Percentiles rank a stretch among this genome's conserved stretches.
Conservation (phyloP, 176 grass and related monocot genomes). For the Olyra latifolia region DNA sequence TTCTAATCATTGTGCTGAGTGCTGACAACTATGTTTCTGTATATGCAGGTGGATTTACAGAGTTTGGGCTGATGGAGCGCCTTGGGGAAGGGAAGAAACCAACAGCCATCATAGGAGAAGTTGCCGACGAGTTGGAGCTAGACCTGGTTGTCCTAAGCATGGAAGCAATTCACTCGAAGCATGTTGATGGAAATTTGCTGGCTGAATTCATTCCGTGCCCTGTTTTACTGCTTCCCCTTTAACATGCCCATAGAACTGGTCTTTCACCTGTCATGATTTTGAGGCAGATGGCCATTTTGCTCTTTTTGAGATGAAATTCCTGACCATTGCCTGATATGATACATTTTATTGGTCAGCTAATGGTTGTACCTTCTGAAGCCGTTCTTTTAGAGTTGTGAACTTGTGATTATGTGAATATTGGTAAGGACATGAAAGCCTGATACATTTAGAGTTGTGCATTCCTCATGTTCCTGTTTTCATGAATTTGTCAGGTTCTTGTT, state of each 20-base stretch:
- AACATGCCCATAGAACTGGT: background rate
- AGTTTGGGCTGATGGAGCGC: constrained; percentile 96
- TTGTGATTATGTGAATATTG: constrained; percentile 36
- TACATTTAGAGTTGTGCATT: background rate
- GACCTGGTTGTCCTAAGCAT: constrained; percentile 97
- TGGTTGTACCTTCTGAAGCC: background rate
- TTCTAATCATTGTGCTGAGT: background rate
- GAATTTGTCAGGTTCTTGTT: background rate
- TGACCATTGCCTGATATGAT: background rate
- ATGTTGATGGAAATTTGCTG: constrained; percentile 88
- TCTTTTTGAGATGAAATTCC: constrained; percentile 14
- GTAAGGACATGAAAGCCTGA: background rate
- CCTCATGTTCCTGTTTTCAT: background rate
- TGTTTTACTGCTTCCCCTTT: constrained; percentile 84
- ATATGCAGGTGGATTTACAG: constrained; percentile 77
- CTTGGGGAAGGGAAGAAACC: constrained; percentile 85
- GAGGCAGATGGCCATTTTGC: constrained; percentile 9
- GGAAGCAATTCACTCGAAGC: constrained; percentile 97
- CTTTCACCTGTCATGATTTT: background rate
- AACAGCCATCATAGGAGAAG: constrained; percentile 85
- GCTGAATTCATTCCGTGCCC: constrained; percentile 97
- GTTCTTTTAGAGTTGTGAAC: background rate
- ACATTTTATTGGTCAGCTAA: background rate
- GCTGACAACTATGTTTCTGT: background rate
- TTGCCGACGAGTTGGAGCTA: constrained; percentile 88